Evolutionary conservation across 306 rosid genomes (phyloP).

Genomic region (Ormosia semicastrata): DNA sequence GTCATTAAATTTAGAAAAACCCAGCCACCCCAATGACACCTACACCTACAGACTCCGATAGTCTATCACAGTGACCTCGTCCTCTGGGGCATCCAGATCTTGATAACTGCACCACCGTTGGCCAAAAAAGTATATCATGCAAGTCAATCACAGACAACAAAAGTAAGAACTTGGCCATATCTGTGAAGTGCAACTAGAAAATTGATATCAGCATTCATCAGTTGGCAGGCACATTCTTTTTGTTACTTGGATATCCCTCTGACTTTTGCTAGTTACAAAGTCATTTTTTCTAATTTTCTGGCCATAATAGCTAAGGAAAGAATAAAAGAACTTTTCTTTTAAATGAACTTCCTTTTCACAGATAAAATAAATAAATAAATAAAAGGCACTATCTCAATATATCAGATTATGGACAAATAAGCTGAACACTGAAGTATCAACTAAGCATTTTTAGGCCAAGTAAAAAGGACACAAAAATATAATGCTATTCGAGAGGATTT

Average conservation of each 20-base stretch:
- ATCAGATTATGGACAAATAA: not conserved
- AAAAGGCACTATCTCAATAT: not conserved
- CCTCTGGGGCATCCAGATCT: slow-evolving; percentile 96
- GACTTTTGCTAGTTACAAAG: not conserved
- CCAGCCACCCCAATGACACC: slow-evolving; percentile 9
- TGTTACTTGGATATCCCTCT: not conserved
- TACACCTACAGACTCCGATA: slow-evolving; percentile 84
- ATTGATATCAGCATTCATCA: not conserved
- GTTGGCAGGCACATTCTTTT: not conserved
- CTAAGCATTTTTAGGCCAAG: not conserved
- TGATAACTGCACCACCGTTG: slow-evolving; percentile 70
- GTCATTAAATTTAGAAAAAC: not conserved
- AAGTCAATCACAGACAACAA: not conserved
- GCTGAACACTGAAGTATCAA: not conserved
- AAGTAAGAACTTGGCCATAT: not conserved
- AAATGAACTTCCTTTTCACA: not conserved
- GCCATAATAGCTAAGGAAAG: not conserved
- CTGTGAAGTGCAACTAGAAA: not conserved
- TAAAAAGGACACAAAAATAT: not conserved
- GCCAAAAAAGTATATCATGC: not conserved
- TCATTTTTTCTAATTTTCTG: not conserved
- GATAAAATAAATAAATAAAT: not conserved
- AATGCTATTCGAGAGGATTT: slow-evolving; percentile 13
- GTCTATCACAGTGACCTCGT: slow-evolving; percentile 97
- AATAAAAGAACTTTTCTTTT: not conserved